Evolutionary conservation across 108 stramenopile species (phyloP), one percentile per base, ranked within the genome.

Genomic region (Cyclotella kingstonii): DNA sequence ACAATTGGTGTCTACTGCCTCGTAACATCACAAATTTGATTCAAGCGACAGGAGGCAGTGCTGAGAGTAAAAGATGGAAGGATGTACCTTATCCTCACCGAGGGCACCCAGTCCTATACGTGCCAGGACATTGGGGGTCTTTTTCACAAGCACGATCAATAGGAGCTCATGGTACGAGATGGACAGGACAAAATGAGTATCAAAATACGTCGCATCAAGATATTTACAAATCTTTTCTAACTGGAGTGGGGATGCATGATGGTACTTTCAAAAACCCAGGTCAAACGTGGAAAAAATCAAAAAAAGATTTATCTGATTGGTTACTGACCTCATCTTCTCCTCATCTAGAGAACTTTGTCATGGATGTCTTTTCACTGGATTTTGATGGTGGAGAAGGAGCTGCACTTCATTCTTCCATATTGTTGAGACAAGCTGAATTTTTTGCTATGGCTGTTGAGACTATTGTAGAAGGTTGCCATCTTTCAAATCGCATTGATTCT

Each of bases 51-150:
- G n/a, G n/a, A n/a, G n/a, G n/a, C n/a, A n/a, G n/a, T 23, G 15
- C 9, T 44, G 22, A 63, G 49, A 22, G 15, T 29, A 22, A 29
- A 30, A 6, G 22, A 26, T 64, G 56, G 63, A 59, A 47, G 3
- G 22, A 46, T 26, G 63, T 52, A 34, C 70, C 70, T 2, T 46
- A 52, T 61, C 78, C 61, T 17, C 55, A 76, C 19, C 52, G 35
- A 46, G 69, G 52, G 26, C 66, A 68, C 52, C 63, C 81, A 22
- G 87, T 92, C 5, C 69, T 92, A 14, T 92, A 79, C 56, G 54
- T 92, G 25, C 90, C 90, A 30, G 90, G 90, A 21, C 90, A 92
- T 52, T 86, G 85, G 81, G 90, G 90, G 38, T 77, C 70, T 19
- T 84, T 85, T 54, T 53, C 60, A 9, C 90, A 92, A 58, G 60